Base-by-base conservation (phyloP, 1,139 yeast species). In the Yamadazyma sp. region DNA sequence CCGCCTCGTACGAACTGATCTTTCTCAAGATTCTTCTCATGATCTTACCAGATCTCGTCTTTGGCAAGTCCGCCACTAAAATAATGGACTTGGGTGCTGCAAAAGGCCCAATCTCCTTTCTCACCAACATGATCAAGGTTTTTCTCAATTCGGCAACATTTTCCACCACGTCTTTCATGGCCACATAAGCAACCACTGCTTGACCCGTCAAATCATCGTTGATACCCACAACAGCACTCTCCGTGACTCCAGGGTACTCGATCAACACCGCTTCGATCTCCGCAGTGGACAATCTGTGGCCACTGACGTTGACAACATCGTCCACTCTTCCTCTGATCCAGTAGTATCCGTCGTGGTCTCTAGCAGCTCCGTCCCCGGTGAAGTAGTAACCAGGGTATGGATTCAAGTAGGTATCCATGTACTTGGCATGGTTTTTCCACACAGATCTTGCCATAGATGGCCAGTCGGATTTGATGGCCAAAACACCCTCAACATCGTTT, bases 1-100 rank as follows among this genome's bases (percentile, higher is more conserved):
- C 96, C 47, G 87, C 92, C 70, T 92, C 97, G 53, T 86, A 79
- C 38, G 92, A 78, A 33, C 92, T 82, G 46, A 92, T 74, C 75
- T 92, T 92, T 73, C 98, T 84, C 68, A 92, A 78, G 54, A 92
- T 86, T 74, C 98, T 86, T 77, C 98, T 86, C 96, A 92, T 90
- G 63, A 92, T 90, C 78, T 92, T 92, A 57, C 98, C 98, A 22
- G 96, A 88, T 72, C 98, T 81, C 25, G 98, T 92, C 79, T 89
- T 90, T 65, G 98, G 98, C 64, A 92, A 79, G 59, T 92, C 98
- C 43, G 76, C 78, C 40, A 92, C 96, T 46, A 89, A 72, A 47
- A 90, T 80, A 40, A 90, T 90, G 32, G 86, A 74, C 71, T 90
- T 90, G 63, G 98, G 98, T 42, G 97, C 95, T 31, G 98, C 98